Evolutionary conservation across 1,139 yeast genomes (phyloP), one percentile per base, ranked within the genome.

Genomic region (Candida glucosophila): DNA sequence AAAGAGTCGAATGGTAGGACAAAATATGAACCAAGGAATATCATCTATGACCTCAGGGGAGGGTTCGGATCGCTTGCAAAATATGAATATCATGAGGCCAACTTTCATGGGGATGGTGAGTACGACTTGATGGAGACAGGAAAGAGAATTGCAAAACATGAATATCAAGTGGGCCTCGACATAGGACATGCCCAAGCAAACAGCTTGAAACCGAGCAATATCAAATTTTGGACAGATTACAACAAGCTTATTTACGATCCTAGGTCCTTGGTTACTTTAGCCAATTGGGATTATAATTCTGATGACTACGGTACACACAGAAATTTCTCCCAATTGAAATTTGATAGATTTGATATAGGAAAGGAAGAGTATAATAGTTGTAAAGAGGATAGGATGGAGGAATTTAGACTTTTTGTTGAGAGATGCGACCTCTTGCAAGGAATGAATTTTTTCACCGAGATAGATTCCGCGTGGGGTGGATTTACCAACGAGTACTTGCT

Each of bases 381-480:
- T 66, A 39, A 27, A 7, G 78, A 77, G 6, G 73, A 73, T 27
- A 44, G 73, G 24, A 80, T 79, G 23, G 71, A 67, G 5, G 55
- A 58, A 6, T 70, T 88, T 31, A 59, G 95, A 27, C 58, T 60
- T 4, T 53, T 68, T 24, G 45, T 90, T n/a, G 98, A 90, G 43
- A 71, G 73, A 34, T 75, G 92, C 43, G 97, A 90, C 46, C 52
- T 58, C 14, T 47, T 86, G 16, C 73, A 69, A 29, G 96, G 96
- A 1, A 35, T 88, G 8, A 80, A 78, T 36, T 30, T 82, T 1
- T 44, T 77, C 2, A 67, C 80, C 0, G 93, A 85, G 27, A 39
- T 77, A 5, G 90, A 81, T 44, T 64, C 73, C 19, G 80, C 79
- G 0, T 90, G 97, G 97, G 78, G 88, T 22, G 95, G 95, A 0